Evolutionary conservation across 768 basidiomycete species (phyloP), one percentile per base, ranked within the genome.

Genomic region (Leucosporidium scottii): DNA sequence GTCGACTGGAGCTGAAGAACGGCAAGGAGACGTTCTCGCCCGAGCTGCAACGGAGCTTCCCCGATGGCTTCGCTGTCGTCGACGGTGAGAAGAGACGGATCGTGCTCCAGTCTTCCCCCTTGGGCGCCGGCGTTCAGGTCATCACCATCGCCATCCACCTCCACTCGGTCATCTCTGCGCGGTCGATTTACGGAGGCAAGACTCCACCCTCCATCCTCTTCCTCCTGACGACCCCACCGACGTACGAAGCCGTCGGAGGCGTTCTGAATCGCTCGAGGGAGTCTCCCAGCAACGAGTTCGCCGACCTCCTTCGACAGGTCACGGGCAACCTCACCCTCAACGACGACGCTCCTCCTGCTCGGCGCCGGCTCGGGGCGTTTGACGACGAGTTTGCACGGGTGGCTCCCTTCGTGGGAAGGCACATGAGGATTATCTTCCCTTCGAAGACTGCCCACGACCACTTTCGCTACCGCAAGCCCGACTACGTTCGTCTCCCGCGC

Each of bases 121-220:
- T 8, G 13, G 56, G n/a, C n/a, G 23, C 17, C 23, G 20, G n/a
- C 9, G 17, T 21, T 3, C 34, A 48, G 8, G 21, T n/a, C 25
- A 59, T 10, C 13, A n/a, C 21, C 3, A 31, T 64, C 48, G 36
- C 5, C 17, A n/a, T 68, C 5, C 34, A 59, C 4, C 20, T 68
- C 28, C 27, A 49, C 23, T 64, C 67, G 13, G 39, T 68, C 54
- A 20, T 23, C 0, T 2, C 28, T 4, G n/a, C 54, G 1, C 44
- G 25, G 31, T n/a, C 44, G 3, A 20, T 61, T 25, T 31, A 23
- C 31, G 17, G 27, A 31, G 8, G 20, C 1, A n/a, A 27, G 9
- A n/a, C n/a, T n/a, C n/a, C n/a, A n/a, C 25, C 61, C 28, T 56
- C 62, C 5, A 34, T 64, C 58, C 58, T 68, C n/a, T 15, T 68